Evolutionary conservation across 148 eudicot genomes (phyloP).

Genomic region (Spergularia marina): DNA sequence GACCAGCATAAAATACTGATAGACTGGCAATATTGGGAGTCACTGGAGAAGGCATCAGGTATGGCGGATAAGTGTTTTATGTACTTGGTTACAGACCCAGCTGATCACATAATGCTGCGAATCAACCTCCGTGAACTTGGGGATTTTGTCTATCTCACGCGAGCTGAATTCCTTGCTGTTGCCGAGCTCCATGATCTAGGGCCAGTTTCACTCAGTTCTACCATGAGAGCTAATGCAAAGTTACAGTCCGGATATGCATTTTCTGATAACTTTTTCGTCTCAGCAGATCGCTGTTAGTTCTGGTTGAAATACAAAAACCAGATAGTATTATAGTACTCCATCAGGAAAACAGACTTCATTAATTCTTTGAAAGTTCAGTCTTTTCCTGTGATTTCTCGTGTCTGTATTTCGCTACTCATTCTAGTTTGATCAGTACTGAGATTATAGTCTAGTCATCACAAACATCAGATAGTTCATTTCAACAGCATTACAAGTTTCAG

Average conservation of each 20-base stretch:
- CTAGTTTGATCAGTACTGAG: no score
- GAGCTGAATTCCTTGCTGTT: not conserved
- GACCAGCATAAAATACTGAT: not conserved
- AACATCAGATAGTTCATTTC: no score
- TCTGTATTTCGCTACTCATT: no score
- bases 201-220: not conserved
- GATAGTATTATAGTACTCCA: no score
- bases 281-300: no score
- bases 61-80: not conserved
- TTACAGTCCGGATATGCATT: not conserved
- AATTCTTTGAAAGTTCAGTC: no score
- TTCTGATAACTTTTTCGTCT: no score
- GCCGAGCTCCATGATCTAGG: not conserved
- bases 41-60: constrained; percentile 1
- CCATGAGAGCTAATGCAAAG: not conserved
- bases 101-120: constrained; percentile 8
- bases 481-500: no score
- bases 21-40: constrained; percentile 10
- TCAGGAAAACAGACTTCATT: no score
- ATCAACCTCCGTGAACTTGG: constrained; percentile 5
- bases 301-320: no score
- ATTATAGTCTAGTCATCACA: no score
- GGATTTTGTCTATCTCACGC: constrained; percentile 6
- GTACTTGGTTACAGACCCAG: constrained; percentile 7
- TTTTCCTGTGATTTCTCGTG: no score